phyloP scores from a whole-genome alignment of 768 basidiomycete species.

The Heimioporus sp. region DNA sequence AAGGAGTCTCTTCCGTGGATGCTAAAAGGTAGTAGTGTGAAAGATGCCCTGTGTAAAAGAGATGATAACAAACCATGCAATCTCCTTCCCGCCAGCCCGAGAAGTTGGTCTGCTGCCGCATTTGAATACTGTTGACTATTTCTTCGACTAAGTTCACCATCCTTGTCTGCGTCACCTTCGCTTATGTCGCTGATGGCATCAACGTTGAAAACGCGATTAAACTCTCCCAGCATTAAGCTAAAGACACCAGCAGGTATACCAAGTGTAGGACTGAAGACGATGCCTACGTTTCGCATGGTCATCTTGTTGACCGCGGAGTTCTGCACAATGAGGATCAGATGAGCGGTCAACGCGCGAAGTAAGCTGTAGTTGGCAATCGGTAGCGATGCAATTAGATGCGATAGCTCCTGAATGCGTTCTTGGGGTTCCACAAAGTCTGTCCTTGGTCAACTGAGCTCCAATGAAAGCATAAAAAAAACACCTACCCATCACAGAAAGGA shows the following conservation, averaged over 20 bases:
- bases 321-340: conserved; percentile 92
- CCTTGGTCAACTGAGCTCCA: conserved; percentile 11
- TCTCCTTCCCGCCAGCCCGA: conserved; percentile 72
- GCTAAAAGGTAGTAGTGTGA: conserved; percentile 25
- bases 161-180: conserved; percentile 24
- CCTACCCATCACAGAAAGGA: conserved; percentile 91
- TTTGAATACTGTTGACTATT: conserved; percentile 86
- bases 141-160: conserved; percentile 53
- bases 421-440: conserved; percentile 86
- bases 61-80: conserved; percentile 52
- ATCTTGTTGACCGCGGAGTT: conserved; percentile 93
- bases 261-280: conserved; percentile 96
- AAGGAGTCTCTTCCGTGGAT: conserved; percentile 58
- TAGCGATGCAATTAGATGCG: conserved; percentile 79
- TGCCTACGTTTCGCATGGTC: conserved; percentile 98
- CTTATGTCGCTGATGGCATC: conserved; percentile 36
- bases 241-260: conserved; percentile 98
- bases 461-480: conserved; percentile 12
- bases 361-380: conserved; percentile 93
- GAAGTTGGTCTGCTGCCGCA: conserved; percentile 77
- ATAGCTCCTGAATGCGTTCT: conserved; percentile 86
- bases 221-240: conserved; percentile 91
- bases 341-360: conserved; percentile 90
- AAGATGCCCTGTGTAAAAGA: not conserved
- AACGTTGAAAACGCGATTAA: conserved; percentile 91